Conservation (phyloP, 2,329 filamentous ascomycete species). For the Dothidotthia symphoricarpi region DNA sequence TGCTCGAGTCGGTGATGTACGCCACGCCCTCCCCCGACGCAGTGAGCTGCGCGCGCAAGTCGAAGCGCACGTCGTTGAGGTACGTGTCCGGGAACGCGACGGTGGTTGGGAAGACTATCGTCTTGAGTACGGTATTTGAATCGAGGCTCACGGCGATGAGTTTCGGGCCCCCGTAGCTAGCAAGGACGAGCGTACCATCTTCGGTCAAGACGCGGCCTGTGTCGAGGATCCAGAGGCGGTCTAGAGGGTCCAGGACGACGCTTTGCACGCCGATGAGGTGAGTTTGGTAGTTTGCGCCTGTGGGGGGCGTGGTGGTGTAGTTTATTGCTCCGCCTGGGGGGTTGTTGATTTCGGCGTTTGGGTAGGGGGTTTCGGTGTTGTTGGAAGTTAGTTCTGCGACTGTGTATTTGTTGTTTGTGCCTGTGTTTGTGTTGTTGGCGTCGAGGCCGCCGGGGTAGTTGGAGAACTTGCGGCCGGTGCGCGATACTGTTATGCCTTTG, state of each 20-base stretch:
- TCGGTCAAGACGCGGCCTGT: conserved; percentile 49
- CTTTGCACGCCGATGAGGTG: conserved; percentile 54
- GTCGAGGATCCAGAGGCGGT: conserved; percentile 56
- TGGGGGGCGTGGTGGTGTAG: conserved; percentile 49
- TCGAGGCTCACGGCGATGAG: conserved; percentile 50
- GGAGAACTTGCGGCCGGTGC: conserved; percentile 52
- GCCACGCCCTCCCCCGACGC: conserved; percentile 48
- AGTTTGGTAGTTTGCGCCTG: conserved; percentile 49
- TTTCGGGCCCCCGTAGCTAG: conserved; percentile 52
- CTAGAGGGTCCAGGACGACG: conserved; percentile 52
- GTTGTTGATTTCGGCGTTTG: conserved; percentile 47
- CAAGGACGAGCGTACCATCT: conserved; percentile 47
- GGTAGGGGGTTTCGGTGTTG: conserved; percentile 47
- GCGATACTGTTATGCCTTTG: conserved; percentile 52
- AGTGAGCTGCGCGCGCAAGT: conserved; percentile 47
- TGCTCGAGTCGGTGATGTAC: conserved; percentile 54
- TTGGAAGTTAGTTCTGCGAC: conserved; percentile 50
- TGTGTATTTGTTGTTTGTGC: conserved; percentile 46
- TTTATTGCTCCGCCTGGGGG: conserved; percentile 54
- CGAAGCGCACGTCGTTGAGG: conserved; percentile 56
- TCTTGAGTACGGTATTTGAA: conserved; percentile 49
- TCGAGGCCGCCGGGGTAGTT: conserved; percentile 55
- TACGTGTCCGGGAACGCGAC: conserved; percentile 53
- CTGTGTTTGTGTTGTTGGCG: conserved; percentile 47
- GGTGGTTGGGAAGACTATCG: conserved; percentile 51